Evolutionary conservation across 257 asterid species (phyloP).

Genomic region (Solanum clarkiae): DNA sequence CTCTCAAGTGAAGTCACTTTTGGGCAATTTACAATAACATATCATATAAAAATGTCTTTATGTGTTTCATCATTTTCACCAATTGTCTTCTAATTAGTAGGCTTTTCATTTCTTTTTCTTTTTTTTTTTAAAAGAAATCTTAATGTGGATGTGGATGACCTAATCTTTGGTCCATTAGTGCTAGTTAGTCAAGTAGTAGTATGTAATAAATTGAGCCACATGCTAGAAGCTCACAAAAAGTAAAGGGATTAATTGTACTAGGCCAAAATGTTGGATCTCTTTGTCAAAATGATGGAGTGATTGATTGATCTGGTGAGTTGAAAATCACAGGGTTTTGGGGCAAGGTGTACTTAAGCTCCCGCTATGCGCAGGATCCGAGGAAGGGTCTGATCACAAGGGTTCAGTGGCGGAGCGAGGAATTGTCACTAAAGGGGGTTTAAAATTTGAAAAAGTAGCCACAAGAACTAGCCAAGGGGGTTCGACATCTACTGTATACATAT

Average conservation of each 20-base stretch:
- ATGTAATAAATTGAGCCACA: neutral
- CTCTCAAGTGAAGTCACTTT: constrained; percentile 1
- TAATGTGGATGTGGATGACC: neutral
- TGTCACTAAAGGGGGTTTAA: no score
- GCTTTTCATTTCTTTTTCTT: neutral
- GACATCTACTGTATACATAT: no score
- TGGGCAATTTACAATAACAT: neutral
- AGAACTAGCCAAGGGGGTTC: no score
- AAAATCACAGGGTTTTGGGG: neutral
- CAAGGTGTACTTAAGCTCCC: no score
- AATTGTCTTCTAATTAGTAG: neutral
- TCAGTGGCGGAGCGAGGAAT: no score
- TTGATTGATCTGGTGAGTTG: neutral
- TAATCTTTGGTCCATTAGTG: neutral
- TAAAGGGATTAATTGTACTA: neutral
- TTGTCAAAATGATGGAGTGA: neutral
- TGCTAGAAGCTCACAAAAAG: neutral
- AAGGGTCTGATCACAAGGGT: no score
- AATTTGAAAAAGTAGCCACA: no score
- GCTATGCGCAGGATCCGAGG: no score
- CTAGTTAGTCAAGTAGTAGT: neutral
- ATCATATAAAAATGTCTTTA: neutral
- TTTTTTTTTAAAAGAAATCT: no score
- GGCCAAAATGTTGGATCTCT: neutral
- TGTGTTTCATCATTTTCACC: neutral